Conservation (phyloP, 2,329 filamentous ascomycete genomes). For the Diaporthe sp. region DNA sequence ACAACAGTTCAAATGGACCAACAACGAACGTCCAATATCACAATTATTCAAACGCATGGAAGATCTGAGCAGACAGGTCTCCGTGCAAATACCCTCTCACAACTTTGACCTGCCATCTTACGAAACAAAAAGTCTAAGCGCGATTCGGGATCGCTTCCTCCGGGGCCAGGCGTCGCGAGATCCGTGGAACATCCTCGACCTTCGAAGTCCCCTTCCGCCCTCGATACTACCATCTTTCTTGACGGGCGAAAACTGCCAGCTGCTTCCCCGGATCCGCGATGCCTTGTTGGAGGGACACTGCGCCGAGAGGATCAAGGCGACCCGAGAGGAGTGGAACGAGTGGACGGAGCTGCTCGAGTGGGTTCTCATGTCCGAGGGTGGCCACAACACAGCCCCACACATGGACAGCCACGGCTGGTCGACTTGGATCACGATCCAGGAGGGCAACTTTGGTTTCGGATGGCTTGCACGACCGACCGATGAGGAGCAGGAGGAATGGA, state of each 20-base stretch:
- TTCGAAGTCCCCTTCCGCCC: conserved; percentile 47
- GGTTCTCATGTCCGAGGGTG: conserved; percentile 51
- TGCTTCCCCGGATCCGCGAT: conserved; percentile 48
- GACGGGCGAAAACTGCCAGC: conserved; percentile 48
- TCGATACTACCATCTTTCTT: conserved; percentile 46
- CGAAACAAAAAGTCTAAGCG: conserved; percentile 43
- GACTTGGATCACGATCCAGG: conserved; percentile 53
- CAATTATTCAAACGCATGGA: conserved; percentile 49
- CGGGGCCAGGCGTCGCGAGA: conserved; percentile 36
- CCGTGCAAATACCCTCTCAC: conserved; percentile 48
- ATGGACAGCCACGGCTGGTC: conserved; percentile 52
- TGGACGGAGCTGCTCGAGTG: conserved; percentile 52
- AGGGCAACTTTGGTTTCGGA: conserved; percentile 49
- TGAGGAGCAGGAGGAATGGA: conserved; percentile 47
- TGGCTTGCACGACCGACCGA: conserved; percentile 49
- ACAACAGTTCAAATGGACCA: conserved; percentile 47
- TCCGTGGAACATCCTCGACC: conserved; percentile 49
- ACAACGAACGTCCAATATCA: conserved; percentile 44
- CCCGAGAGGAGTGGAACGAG: conserved; percentile 49
- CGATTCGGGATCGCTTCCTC: conserved; percentile 46
- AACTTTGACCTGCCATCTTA: conserved; percentile 44
- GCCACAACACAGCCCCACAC: conserved; percentile 51
- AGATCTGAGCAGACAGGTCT: conserved; percentile 46
- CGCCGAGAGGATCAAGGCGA: conserved; percentile 47
- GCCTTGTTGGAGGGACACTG: conserved; percentile 54